Percentiles rank a stretch among this genome's conserved stretches.
Conservation (phyloP, 2,329 filamentous ascomycete species). For the Xylaria hypoxylon region DNA sequence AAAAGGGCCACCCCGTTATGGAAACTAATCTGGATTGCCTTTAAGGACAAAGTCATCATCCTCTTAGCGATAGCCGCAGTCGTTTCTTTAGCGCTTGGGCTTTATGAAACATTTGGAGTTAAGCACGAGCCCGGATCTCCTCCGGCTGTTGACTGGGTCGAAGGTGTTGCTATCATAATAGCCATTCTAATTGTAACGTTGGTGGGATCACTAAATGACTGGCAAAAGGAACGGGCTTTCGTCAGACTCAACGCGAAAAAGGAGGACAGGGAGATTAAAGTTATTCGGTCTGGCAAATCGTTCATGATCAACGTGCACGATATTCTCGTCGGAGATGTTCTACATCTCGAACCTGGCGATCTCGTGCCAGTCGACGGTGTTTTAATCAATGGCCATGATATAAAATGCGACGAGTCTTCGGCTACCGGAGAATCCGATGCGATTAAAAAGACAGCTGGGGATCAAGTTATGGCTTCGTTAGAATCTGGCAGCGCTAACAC, state of each 20-base stretch:
- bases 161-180: slow-evolving; percentile 71
- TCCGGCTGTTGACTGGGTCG: slow-evolving; percentile 68
- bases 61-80: slow-evolving; percentile 75
- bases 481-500: slow-evolving; percentile 61
- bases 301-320: slow-evolving; percentile 71
- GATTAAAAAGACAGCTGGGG: slow-evolving; percentile 71
- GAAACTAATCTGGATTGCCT: slow-evolving; percentile 73
- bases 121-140: slow-evolving; percentile 56
- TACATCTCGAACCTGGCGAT: slow-evolving; percentile 76
- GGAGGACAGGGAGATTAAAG: slow-evolving; percentile 71
- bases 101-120: slow-evolving; percentile 73
- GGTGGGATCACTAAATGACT: slow-evolving; percentile 71
- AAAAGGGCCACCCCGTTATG: slow-evolving; percentile 70
- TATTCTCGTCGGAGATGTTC: slow-evolving; percentile 73
- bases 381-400: slow-evolving; percentile 70
- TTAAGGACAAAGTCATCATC: slow-evolving; percentile 80
- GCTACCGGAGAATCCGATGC: slow-evolving; percentile 77
- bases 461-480: slow-evolving; percentile 68
- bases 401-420: slow-evolving; percentile 77
- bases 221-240: slow-evolving; percentile 72
- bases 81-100: slow-evolving; percentile 74
- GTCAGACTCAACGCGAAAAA: slow-evolving; percentile 68
- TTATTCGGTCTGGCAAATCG: slow-evolving; percentile 72
- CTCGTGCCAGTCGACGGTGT: slow-evolving; percentile 75
- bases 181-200: slow-evolving; percentile 71